Evolutionary conservation across 352 stramenopile species (phyloP).

Genomic region (Phytopythium boreale): DNA sequence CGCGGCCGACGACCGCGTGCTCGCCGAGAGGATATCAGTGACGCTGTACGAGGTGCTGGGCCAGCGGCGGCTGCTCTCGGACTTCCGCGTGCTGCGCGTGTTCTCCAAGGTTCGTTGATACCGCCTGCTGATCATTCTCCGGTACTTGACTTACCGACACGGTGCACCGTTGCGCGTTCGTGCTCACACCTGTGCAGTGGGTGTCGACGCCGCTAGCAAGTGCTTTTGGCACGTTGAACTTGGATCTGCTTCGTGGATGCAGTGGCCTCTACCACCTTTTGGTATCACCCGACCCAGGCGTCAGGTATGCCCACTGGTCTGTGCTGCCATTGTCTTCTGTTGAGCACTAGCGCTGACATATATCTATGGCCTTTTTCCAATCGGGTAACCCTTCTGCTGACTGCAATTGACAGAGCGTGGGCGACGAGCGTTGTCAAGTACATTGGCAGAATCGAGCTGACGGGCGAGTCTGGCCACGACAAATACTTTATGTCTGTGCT

Average conservation of each 20-base stretch:
- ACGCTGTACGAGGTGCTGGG: constrained; percentile 80
- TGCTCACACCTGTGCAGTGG: constrained; percentile 31
- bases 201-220: constrained; percentile 27
- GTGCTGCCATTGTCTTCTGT: neutral
- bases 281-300: constrained; percentile 71
- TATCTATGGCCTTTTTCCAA: neutral
- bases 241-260: constrained; percentile 55
- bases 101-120: constrained; percentile 50
- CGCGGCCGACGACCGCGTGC: constrained; percentile 16
- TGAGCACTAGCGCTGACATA: neutral
- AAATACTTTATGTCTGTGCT: constrained; percentile 63
- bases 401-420: constrained; percentile 47
- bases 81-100: constrained; percentile 77
- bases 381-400: neutral
- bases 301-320: constrained; percentile 38
- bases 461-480: constrained; percentile 37
- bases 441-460: constrained; percentile 58
- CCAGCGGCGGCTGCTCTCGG: constrained; percentile 70
- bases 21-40: constrained; percentile 31
- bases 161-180: too few relatives aligned
- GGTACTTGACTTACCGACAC: neutral
- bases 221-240: constrained; percentile 32
- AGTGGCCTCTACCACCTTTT: constrained; percentile 70
- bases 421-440: constrained; percentile 50
- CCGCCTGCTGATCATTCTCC: neutral